phyloP scores from a whole-genome alignment of 441 rosid species.

The Populus hybrid region DNA sequence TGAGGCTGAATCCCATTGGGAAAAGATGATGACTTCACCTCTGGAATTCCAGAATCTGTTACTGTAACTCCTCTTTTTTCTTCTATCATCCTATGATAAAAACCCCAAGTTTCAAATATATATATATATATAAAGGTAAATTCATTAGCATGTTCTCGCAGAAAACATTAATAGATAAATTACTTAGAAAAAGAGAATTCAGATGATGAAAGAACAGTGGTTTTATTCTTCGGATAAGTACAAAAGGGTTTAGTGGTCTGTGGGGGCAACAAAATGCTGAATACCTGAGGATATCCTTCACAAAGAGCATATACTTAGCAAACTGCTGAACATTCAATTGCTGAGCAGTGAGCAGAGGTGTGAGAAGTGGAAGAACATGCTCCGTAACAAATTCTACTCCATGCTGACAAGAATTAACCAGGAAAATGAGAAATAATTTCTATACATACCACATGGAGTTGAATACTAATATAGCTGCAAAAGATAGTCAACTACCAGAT shows the following conservation, averaged over 20 bases:
- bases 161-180: not conserved
- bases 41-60: constrained; percentile 60
- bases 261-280: not conserved
- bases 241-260: not conserved
- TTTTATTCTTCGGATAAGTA: not conserved
- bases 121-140: not conserved
- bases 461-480: constrained; percentile 12
- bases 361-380: constrained; percentile 74
- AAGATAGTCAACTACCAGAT: not conserved
- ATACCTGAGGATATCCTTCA: constrained; percentile 87
- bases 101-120: constrained; percentile 10
- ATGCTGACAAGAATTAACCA: constrained; percentile 42
- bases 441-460: not conserved
- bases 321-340: constrained; percentile 86
- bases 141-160: not conserved
- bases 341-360: constrained; percentile 84
- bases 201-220: not conserved
- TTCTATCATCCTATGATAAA: constrained; percentile 69
- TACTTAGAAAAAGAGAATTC: not conserved
- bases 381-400: constrained; percentile 81
- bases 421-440: constrained; percentile 9
- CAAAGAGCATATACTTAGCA: constrained; percentile 85
- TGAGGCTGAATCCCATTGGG: constrained; percentile 51
- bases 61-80: constrained; percentile 85
- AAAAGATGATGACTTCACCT: constrained; percentile 38